Conservation (phyloP, 441 rosid genomes). For the Mallotus repandus region DNA sequence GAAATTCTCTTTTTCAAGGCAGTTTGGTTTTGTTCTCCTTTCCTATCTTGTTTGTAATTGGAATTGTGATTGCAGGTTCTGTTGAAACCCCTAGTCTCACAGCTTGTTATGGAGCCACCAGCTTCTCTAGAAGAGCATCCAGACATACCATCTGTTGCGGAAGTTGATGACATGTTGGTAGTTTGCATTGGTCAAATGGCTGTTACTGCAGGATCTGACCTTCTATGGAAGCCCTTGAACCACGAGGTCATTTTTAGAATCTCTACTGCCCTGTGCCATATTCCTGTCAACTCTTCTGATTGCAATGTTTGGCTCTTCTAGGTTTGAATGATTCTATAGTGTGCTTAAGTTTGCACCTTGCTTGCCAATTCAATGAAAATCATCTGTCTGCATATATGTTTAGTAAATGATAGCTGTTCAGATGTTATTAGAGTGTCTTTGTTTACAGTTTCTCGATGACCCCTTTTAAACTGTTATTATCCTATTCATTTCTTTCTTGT, state of each 20-base stretch:
- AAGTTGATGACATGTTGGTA: constrained; percentile 75
- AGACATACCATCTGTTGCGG: constrained; percentile 58
- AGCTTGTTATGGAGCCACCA: constrained; percentile 73
- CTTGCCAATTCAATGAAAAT: background rate
- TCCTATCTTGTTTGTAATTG: constrained; percentile 14
- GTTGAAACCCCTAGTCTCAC: constrained; percentile 79
- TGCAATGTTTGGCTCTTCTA: background rate
- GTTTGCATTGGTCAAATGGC: constrained; percentile 96
- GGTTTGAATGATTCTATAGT: background rate
- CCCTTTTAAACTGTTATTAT: background rate
- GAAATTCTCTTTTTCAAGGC: background rate
- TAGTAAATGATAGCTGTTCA: background rate
- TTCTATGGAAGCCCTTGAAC: constrained; percentile 90
- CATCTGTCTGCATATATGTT: too few species aligned
- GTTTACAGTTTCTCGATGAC: background rate
- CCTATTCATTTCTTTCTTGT: background rate
- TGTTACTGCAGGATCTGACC: constrained; percentile 83
- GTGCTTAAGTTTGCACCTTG: background rate
- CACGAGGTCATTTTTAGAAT: constrained; percentile 66
- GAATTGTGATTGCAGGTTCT: constrained; percentile 50
- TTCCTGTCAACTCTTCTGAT: background rate
- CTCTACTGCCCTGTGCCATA: background rate
- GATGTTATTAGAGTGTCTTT: background rate
- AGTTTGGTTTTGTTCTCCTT: constrained; percentile 2
- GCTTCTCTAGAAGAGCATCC: constrained; percentile 49